A percentile compares a stretch with the other conserved stretches of the same genome.
phyloP scores from a whole-genome alignment of 148 eudicot species.

The Chenopodium suecicum region DNA sequence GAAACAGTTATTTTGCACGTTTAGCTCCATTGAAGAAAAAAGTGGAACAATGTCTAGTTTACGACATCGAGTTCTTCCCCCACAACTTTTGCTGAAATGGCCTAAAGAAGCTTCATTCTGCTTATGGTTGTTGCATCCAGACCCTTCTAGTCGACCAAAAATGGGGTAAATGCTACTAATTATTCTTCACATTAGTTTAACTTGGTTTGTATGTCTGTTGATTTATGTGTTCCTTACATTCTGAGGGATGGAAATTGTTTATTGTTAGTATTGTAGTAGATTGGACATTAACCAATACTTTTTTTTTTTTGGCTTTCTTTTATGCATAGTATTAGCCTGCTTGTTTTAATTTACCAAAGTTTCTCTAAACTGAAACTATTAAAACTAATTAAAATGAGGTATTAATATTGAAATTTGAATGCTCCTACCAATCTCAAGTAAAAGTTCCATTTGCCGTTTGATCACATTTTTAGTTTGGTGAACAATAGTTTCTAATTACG shows the following conservation, averaged over 20 bases:
- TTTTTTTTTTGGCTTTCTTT: not conserved
- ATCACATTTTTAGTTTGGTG: too few relatives aligned
- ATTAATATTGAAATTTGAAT: too few relatives aligned
- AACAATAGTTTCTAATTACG: not conserved
- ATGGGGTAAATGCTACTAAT: slow-evolving; percentile 48
- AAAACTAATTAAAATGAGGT: too few relatives aligned
- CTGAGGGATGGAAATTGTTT: not conserved
- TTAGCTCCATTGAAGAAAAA: slow-evolving; percentile 78
- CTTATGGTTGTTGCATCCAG: slow-evolving; percentile 95
- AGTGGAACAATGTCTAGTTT: slow-evolving; percentile 81
- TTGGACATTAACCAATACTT: not conserved
- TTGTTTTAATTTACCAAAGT: too few relatives aligned
- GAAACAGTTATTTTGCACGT: slow-evolving; percentile 80
- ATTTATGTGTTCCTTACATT: not conserved
- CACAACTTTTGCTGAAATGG: slow-evolving; percentile 81
- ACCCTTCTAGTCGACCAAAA: slow-evolving; percentile 80
- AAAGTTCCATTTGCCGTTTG: too few relatives aligned
- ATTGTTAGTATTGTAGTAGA: not conserved
- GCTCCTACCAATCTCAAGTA: too few relatives aligned
- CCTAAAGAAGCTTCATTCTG: slow-evolving; percentile 99
- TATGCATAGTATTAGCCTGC: too few relatives aligned
- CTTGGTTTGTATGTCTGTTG: not conserved
- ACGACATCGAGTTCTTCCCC: slow-evolving; percentile 95
- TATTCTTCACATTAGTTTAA: not conserved
- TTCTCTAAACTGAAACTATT: too few relatives aligned